Percentiles rank a stretch among this genome's conserved stretches.
Conservation (phyloP, 768 basidiomycete species). For the Agrocybe pediades region DNA sequence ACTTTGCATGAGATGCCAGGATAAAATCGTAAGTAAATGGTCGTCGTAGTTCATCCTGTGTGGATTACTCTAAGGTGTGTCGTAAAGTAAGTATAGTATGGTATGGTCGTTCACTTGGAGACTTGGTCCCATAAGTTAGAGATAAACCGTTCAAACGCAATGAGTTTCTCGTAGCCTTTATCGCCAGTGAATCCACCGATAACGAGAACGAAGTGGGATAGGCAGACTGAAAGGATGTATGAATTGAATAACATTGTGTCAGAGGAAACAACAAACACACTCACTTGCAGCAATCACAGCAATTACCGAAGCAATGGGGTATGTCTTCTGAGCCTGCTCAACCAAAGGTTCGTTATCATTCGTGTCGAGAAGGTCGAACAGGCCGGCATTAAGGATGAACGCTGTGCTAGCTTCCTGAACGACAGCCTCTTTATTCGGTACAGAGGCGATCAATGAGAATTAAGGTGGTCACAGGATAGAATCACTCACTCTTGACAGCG, state of each 20-base stretch:
- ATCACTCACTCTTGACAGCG: slow-evolving; percentile 41
- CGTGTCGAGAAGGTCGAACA: slow-evolving; percentile 41
- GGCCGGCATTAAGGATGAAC: slow-evolving; percentile 48
- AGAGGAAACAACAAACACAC: slow-evolving; percentile 4
- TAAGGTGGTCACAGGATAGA: not conserved
- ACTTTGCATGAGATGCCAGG: not conserved
- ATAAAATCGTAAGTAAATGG: not conserved
- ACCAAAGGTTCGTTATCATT: slow-evolving; percentile 13
- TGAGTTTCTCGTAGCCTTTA: slow-evolving; percentile 45
- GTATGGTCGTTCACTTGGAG: not conserved
- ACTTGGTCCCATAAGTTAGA: slow-evolving; percentile 11
- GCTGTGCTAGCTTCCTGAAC: slow-evolving; percentile 50
- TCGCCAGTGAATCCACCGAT: slow-evolving; percentile 48
- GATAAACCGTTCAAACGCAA: slow-evolving; percentile 43
- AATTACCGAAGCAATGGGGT: slow-evolving; percentile 33
- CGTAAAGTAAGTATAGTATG: not conserved
- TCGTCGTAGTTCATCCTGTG: not conserved
- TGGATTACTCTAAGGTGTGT: not conserved
- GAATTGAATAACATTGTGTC: slow-evolving; percentile 12
- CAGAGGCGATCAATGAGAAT: not conserved
- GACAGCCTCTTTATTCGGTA: slow-evolving; percentile 37
- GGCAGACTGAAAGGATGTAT: slow-evolving; percentile 34
- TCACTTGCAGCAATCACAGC: slow-evolving; percentile 37
- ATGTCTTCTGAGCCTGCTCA: slow-evolving; percentile 20
- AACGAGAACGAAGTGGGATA: slow-evolving; percentile 51